Evolutionary conservation across 495 filamentous ascomycete species (phyloP).

Genomic region (Durotheca rogersii): DNA sequence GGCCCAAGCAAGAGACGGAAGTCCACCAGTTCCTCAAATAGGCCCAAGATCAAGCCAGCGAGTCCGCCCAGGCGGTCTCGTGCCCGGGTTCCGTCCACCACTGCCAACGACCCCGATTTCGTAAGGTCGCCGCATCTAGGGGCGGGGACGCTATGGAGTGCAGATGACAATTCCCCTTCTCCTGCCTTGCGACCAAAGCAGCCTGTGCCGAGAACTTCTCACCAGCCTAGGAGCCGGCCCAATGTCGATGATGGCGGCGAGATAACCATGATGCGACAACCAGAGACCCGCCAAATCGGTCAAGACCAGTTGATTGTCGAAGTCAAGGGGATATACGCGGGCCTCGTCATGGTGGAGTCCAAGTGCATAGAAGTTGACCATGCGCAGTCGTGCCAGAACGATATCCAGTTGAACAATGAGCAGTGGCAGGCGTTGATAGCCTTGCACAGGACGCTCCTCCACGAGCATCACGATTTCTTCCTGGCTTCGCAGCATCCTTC

Average conservation of each 20-base stretch:
- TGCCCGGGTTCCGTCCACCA: constrained; percentile 15
- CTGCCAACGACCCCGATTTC: constrained; percentile 36
- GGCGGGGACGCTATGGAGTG: constrained; percentile 41
- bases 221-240: constrained; percentile 5
- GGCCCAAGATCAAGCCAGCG: constrained; percentile 12
- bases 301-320: constrained; percentile 66
- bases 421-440: constrained; percentile 72
- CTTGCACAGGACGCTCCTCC: constrained; percentile 68
- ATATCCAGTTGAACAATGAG: constrained; percentile 49
- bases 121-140: constrained; percentile 32
- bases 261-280: constrained; percentile 35
- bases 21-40: constrained; percentile 22
- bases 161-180: constrained; percentile 28
- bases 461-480: constrained; percentile 83
- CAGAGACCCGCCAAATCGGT: constrained; percentile 57
- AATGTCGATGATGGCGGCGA: constrained; percentile 28
- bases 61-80: constrained; percentile 30
- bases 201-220: constrained; percentile 7
- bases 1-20: constrained; percentile 25
- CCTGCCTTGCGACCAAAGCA: constrained; percentile 22
- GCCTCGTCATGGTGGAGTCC: constrained; percentile 69
- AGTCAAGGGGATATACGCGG: constrained; percentile 69
- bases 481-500: constrained; percentile 75
- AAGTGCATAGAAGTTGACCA: constrained; percentile 70
- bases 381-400: constrained; percentile 50